Base-by-base conservation (phyloP, 805 yeast species). In the Candida wancherniae region DNA sequence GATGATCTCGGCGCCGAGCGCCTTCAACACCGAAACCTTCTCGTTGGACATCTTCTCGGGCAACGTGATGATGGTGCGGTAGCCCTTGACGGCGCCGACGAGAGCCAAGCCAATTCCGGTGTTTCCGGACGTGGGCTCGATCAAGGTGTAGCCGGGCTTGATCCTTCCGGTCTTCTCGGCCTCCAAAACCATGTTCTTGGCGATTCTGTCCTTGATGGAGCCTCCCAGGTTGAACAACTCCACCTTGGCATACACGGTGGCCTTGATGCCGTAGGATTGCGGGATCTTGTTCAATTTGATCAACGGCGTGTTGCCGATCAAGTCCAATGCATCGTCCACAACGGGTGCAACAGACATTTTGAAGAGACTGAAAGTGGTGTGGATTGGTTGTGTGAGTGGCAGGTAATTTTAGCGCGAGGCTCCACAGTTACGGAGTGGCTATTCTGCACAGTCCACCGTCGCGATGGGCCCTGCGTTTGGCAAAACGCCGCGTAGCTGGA, bases 41-140 rank as follows among this genome's bases (percentile, higher is more conserved):
- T 84, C 95, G 57, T 84, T 84, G 24, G 90, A 81, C 95, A 84
- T 84, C 64, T 84, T 84, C 65, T 84, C 94, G 11, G 95, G 95
- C 44, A 84, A 69, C 4, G 94, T 84, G 56, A 84, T 84, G 51
- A 84, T 84, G 29, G 90, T 82, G 57, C 90, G 69, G 63, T 84
- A 84, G 29, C 94, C 94, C 52, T 75, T 78, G 24, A 85, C 84
- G 24, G 94, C 94, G 48, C 92, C 95, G 12, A 83, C 77, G 16
- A 84, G 67, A 9, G 95, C 95, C 45, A 84, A 69, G 37, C 94
- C 95, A 51, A 84, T 85, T 60, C 95, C 95, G 26, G 95, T 84
- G 63, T 84, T 84, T 51, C 95, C 95, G 8, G 90, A 80, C 8
- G 94, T 85, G 34, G 94, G 94, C 61, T 84, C 95, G 45, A 85